A percentile compares a stretch with the other conserved stretches of the same genome.
phyloP scores from a whole-genome alignment of 1,284 basidiomycete genomes.

The Apiotrichum mycotoxinovorans region DNA sequence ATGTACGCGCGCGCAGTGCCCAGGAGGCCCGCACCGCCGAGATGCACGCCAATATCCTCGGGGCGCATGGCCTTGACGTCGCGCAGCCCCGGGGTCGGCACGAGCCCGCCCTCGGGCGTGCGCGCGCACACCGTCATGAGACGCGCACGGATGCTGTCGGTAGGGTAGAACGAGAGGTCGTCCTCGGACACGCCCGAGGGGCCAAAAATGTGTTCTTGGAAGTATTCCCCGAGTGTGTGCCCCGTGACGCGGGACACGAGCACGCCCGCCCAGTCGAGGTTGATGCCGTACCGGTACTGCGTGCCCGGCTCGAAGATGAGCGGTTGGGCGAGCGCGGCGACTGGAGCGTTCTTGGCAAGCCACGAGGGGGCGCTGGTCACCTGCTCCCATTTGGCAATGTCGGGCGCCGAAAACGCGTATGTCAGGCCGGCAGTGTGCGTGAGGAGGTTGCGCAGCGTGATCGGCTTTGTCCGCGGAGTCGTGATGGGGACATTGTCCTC shows the following conservation, averaged over 20 bases:
- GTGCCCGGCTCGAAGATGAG: conserved; percentile 38
- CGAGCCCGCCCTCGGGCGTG: conserved; percentile 15
- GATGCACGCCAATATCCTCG: conserved; percentile 5
- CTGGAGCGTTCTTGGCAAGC: conserved; percentile 3
- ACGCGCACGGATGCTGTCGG: conserved; percentile 3
- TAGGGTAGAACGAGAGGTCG: conserved; percentile 34
- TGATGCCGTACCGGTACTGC: conserved; percentile 28
- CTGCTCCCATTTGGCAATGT: conserved; percentile 1
- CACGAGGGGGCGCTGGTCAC: background rate
- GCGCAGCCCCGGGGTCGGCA: conserved; percentile 1
- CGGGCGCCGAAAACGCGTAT: conserved; percentile 3
- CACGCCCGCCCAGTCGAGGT: conserved; percentile 43
- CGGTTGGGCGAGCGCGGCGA: conserved; percentile 18
- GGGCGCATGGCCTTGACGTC: background rate
- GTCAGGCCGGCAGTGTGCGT: conserved; percentile 29
- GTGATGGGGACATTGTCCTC: conserved; percentile 25
- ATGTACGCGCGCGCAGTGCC: conserved; percentile 36
- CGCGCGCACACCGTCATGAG: conserved; percentile 24
- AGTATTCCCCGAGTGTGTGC: conserved; percentile 34
- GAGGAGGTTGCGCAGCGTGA: conserved; percentile 38
- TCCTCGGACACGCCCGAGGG: conserved; percentile 29
- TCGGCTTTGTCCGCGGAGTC: conserved; percentile 23
- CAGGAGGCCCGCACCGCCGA: conserved; percentile 37
- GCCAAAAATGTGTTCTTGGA: conserved; percentile 36
- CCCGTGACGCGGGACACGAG: conserved; percentile 36